Evolutionary conservation across 148 eudicot genomes (phyloP).

Genomic region (Cornus suecica): DNA sequence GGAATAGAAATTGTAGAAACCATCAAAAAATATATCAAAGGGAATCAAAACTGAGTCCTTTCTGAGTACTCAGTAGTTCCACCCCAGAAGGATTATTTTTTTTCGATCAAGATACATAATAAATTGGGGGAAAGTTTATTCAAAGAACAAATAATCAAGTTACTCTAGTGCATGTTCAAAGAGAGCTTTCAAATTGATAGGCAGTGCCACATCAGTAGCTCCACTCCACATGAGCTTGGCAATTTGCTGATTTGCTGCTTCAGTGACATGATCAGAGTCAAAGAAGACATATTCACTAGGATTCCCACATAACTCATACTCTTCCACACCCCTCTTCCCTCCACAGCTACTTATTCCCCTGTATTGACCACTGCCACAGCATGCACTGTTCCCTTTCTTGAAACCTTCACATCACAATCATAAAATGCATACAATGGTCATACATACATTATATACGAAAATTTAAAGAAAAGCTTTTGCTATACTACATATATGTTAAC

Average conservation of each 20-base stretch:
- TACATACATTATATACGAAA: no score
- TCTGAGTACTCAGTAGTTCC: no score
- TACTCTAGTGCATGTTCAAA: conserved; percentile 14
- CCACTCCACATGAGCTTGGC: conserved; percentile 54
- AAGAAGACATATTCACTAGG: conserved; percentile 46
- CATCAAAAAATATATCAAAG: no score
- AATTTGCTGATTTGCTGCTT: conserved; percentile 42
- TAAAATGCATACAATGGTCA: no score
- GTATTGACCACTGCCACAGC: conserved; percentile 57
- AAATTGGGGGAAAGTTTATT: no score
- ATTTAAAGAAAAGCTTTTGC: no score
- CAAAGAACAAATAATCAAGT: no score
- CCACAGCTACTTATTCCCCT: conserved; percentile 52
- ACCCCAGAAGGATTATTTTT: no score
- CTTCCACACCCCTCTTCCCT: conserved; percentile 35
- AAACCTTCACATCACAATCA: conserved; percentile 24
- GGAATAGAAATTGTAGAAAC: no score
- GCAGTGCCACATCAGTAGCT: conserved; percentile 29
- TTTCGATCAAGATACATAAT: no score
- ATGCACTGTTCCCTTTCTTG: conserved; percentile 37
- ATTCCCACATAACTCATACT: conserved; percentile 37
- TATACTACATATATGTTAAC: no score
- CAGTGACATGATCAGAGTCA: conserved; percentile 46
- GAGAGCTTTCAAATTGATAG: conserved; percentile 45
- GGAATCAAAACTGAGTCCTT: no score